Evolutionary conservation across 2,329 filamentous ascomycete genomes (phyloP), one percentile per base, ranked within the genome.

Genomic region (Talaromyces verruculosus): DNA sequence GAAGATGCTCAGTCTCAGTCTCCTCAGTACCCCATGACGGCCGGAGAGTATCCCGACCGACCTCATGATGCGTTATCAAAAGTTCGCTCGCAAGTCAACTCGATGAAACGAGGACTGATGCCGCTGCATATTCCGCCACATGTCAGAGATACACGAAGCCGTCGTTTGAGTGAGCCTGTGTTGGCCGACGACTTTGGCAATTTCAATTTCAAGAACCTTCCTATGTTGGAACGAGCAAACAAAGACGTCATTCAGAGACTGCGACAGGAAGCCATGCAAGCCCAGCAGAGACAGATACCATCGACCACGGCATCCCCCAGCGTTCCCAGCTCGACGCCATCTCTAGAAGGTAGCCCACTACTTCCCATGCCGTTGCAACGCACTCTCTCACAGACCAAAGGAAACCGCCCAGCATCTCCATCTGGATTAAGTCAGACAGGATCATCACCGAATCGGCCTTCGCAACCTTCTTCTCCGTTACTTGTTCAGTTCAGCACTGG

Each of bases 171-270:
- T 76, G 95, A 99, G 77, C 95, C 95, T 1, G 88, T 94, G 17
- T 86, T 88, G 37, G 85, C 89, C 0, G 95, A 99, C 76, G 96
- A 99, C 75, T 99, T 99, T 82, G 95, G 95, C 37, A 93, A 88
- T 68, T 99, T 99, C 78, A 88, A 92, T 45, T 99, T 97, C 84
- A 99, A 99, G 81, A 99, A 99, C 72, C 81, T 99, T 59, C 93
- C 94, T 0, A 94, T 98, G 22, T 84, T 99, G 19, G 95, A 98
- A 73, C 98, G 97, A 78, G 95, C 95, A 64, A 99, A 99, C 79
- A 99, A 99, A 76, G 95, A 99, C 73, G 93, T 98, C 35, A 97
- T 99, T 37, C 93, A 98, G 73, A 98, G 98, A 77, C 83, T 99
- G 65, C 89, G 93, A 11, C 92, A 93, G 25, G 93, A 98, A 77